A percentile compares a stretch with the other conserved stretches of the same genome.
These are phyloP conservation scores for Piromyces sp. DNA, from an alignment of 192 early-diverging fungal species.

Conservation along the genomic window DNA sequence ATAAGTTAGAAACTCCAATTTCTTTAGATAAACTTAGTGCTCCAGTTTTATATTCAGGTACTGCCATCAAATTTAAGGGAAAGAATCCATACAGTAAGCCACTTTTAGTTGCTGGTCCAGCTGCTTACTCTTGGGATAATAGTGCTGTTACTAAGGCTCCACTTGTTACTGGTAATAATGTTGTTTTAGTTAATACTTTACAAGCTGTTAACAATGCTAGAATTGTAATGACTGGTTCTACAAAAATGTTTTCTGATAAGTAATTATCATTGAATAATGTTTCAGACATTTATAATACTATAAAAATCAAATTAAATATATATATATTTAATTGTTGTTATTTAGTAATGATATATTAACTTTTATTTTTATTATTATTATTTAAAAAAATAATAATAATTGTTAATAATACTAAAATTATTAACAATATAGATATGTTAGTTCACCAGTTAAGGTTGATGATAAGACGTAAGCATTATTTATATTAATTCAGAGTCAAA, in stretches of 20 bases:
- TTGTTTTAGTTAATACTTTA: slow-evolving; percentile 63
- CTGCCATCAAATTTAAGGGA: slow-evolving; percentile 48
- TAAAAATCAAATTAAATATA: too few species aligned
- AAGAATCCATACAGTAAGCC: slow-evolving; percentile 45
- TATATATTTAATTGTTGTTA: too few species aligned
- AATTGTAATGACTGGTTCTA: slow-evolving; percentile 62
- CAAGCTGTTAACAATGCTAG: slow-evolving; percentile 82
- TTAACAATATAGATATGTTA: neutral
- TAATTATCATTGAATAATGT: slow-evolving; percentile 18
- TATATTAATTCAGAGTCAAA: too few species aligned
- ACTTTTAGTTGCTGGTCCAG: slow-evolving; percentile 29
- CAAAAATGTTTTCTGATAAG: slow-evolving; percentile 64
- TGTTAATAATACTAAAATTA: too few species aligned
- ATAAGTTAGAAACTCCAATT: slow-evolving; percentile 4
- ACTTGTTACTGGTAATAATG: slow-evolving; percentile 28
- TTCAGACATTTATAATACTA: too few species aligned
- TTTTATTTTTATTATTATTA: too few species aligned
- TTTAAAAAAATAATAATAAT: too few species aligned
- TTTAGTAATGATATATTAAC: too few species aligned
- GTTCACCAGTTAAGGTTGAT: neutral
- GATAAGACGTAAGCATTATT: neutral
- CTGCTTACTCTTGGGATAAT: slow-evolving; percentile 49
- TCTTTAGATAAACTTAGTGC: slow-evolving; percentile 9
- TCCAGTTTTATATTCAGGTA: slow-evolving; percentile 57
- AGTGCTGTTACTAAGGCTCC: slow-evolving; percentile 14